phyloP scores from a whole-genome alignment of 345 rosid genomes.

The Eutrema japonicum region DNA sequence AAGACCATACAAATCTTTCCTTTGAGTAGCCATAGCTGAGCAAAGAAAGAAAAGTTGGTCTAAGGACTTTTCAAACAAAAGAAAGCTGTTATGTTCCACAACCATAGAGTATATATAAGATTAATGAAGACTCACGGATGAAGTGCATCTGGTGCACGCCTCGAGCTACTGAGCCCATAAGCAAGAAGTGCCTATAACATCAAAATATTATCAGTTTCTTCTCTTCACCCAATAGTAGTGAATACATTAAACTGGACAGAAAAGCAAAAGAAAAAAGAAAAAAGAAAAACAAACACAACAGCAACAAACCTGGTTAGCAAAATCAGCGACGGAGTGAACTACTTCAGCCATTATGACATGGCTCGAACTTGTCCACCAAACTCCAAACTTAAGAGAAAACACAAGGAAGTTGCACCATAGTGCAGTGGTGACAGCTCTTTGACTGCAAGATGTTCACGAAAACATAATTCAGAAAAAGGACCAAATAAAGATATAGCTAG shows the following conservation, averaged over 20 bases:
- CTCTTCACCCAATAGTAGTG: slow-evolving; percentile 37
- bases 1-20: slow-evolving; percentile 98
- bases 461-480: slow-evolving; percentile 31
- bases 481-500: slow-evolving; percentile 9
- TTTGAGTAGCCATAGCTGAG: slow-evolving; percentile 96
- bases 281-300: background rate
- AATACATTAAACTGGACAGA: slow-evolving; percentile 18
- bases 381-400: slow-evolving; percentile 93
- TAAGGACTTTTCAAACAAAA: slow-evolving; percentile 34
- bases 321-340: slow-evolving; percentile 92
- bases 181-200: slow-evolving; percentile 87
- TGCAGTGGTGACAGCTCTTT: slow-evolving; percentile 96
- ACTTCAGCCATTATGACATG: slow-evolving; percentile 98
- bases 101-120: slow-evolving; percentile 6
- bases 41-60: slow-evolving; percentile 29
- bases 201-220: slow-evolving; percentile 52
- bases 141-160: slow-evolving; percentile 97
- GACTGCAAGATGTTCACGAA: slow-evolving; percentile 55
- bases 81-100: slow-evolving; percentile 3
- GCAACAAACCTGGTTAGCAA: slow-evolving; percentile 85
- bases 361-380: slow-evolving; percentile 88
- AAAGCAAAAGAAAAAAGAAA: background rate
- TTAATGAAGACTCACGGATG: slow-evolving; percentile 75
- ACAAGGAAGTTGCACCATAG: slow-evolving; percentile 97
- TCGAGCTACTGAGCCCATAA: slow-evolving; percentile 95